phyloP scores from a whole-genome alignment of 164 flowering plant species.

The Kalanchoe fedtschenkoi region DNA sequence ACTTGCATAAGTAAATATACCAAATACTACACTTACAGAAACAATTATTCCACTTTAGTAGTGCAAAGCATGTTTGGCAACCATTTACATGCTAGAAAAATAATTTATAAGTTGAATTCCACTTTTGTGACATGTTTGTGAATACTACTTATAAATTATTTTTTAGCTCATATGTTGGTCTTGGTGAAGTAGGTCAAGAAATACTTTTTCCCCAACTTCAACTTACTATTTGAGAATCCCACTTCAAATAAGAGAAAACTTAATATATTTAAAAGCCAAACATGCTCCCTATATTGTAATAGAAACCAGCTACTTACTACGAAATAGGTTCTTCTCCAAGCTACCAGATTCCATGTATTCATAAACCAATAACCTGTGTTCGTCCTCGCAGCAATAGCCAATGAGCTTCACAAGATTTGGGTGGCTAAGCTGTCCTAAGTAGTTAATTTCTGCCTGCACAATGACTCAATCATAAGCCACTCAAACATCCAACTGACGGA shows the following conservation, averaged over 20 bases:
- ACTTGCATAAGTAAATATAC: neutral
- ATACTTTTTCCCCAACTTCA: too few relatives aligned
- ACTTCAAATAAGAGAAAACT: too few relatives aligned
- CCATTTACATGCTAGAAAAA: too few relatives aligned
- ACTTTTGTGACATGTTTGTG: too few relatives aligned
- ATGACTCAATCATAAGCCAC: neutral
- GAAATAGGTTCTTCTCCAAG: conserved; percentile 93
- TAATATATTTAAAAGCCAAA: neutral
- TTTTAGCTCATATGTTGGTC: too few relatives aligned
- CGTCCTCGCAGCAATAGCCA: conserved; percentile 98
- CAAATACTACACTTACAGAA: too few relatives aligned
- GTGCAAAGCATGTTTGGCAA: too few relatives aligned
- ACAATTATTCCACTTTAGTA: too few relatives aligned
- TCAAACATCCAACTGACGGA: neutral
- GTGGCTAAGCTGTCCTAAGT: conserved; percentile 93
- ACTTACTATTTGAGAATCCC: too few relatives aligned
- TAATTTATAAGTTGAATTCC: too few relatives aligned
- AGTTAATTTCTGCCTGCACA: conserved; percentile 89
- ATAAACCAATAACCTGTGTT: conserved; percentile 87
- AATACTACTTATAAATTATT: too few relatives aligned
- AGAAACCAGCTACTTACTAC: conserved; percentile 48
- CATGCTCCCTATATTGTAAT: neutral
- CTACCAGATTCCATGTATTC: conserved; percentile 98
- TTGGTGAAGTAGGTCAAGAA: too few relatives aligned
- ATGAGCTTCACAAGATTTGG: conserved; percentile 92